These are phyloP conservation scores for Tranzscheliella williamsii DNA, from an alignment of 1,284 basidiomycete species.

Conservation along the genomic window DNA sequence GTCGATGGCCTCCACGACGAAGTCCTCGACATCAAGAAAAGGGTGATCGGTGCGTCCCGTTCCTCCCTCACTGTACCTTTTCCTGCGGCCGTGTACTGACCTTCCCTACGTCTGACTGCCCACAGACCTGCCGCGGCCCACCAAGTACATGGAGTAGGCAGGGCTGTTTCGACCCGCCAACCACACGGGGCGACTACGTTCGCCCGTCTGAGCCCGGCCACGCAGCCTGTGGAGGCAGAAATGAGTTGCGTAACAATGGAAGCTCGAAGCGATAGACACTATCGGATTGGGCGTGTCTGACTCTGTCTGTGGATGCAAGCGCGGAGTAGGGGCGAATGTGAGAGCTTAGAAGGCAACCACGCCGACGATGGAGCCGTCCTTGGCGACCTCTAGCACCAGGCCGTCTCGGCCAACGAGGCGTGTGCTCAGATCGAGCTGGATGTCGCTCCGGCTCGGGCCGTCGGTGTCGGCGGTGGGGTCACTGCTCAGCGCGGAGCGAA, in stretches of 20 bases:
- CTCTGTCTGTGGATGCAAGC: no score
- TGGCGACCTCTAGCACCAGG: constrained; percentile 32
- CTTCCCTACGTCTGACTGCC: background rate
- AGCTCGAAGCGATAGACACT: no score
- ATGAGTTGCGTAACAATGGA: no score
- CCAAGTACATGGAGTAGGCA: constrained; percentile 41
- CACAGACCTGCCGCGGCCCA: constrained; percentile 32
- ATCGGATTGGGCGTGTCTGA: no score
- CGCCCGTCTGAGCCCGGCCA: no score
- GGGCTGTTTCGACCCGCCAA: no score
- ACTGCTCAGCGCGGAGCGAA: constrained; percentile 3
- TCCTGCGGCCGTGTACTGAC: background rate
- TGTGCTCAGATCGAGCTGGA: constrained; percentile 31
- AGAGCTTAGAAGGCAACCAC: constrained; percentile 30
- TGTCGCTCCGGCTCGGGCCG: constrained; percentile 1
- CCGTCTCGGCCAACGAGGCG: constrained; percentile 21
- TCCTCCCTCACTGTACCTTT: background rate
- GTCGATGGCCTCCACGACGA: constrained; percentile 43
- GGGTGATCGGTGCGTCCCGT: constrained; percentile 20
- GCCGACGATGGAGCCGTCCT: constrained; percentile 27
- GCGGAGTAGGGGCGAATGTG: no score
- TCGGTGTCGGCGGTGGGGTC: background rate
- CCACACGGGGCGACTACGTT: no score
- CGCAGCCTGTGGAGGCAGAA: no score
- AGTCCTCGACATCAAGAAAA: constrained; percentile 34